Evolutionary conservation across 768 basidiomycete genomes (phyloP), one percentile per base, ranked within the genome.

Genomic region (Pholiota conissans): DNA sequence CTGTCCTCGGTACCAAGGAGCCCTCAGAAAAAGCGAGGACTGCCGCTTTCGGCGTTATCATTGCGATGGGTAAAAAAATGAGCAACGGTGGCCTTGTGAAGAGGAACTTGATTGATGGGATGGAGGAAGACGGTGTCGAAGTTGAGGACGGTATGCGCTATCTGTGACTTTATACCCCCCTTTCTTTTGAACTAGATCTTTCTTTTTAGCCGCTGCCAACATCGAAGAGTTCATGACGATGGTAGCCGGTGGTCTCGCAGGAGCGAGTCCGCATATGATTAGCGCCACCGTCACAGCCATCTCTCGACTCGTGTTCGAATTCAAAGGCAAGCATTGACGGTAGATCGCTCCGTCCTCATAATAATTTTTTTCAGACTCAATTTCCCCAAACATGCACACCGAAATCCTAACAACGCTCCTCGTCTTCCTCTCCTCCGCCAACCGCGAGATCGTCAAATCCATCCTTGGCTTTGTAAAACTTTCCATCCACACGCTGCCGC

Each of bases 361-460:
- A 29, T 10, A 16, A 40, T 32, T 18, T 32, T 18, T 42, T 61
- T 18, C 56, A 94, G 93, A 93, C 52, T 67, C 78, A 1, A 84
- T 95, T 26, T 84, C 89, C 11, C 57, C 78, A 3, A 77, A 79
- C 22, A 93, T 94, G 84, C 88, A 88, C 55, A 81, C 79, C 40
- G 95, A 99, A 64, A 85, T 98, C 27, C 77, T 97, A 55, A 81
- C 85, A 3, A 98, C 97, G 0, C 75, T 96, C 26, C 79, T 92
- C 37, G 90, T 98, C 39, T 98, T 98, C 78, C 78, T 98, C 35
- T 87, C 90, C 16, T 97, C 95, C 20, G 86, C 90, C 35, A 98
- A 98, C 73, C 90, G 97, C 49, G 97, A 99, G 74, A 98, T 98
- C 59, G 92, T 98, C 70, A 98, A 98, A 70, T 97, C 96, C 11